These are phyloP conservation scores for Pythium scleroteichum DNA, from an alignment of 352 stramenopile species.

Conservation along the genomic window DNA sequence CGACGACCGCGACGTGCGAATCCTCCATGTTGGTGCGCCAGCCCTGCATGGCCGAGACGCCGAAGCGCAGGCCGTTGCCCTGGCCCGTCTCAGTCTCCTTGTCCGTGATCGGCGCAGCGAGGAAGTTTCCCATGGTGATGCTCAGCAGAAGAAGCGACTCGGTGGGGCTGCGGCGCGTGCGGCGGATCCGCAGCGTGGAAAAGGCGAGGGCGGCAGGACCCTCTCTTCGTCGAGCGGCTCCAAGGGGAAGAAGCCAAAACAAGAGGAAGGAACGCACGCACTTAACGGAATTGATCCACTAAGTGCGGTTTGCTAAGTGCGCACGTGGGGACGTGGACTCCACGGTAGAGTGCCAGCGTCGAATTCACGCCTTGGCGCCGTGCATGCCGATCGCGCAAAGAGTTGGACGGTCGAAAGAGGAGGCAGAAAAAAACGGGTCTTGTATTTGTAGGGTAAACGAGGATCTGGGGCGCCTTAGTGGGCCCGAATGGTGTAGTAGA, in stretches of 20 bases:
- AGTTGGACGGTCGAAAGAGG: too few relatives aligned
- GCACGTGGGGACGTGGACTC: too few relatives aligned
- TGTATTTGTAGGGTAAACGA: constrained; percentile 8
- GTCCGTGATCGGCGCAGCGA: constrained; percentile 71
- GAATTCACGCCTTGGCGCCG: too few relatives aligned
- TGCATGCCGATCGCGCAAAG: too few relatives aligned
- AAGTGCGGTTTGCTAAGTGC: constrained; percentile 7
- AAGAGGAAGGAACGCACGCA: constrained; percentile 1
- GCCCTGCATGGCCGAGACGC: constrained; percentile 77
- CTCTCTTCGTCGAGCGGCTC: constrained; percentile 4
- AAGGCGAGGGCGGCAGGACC: too few relatives aligned
- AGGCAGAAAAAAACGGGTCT: background rate
- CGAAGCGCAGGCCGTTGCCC: constrained; percentile 63
- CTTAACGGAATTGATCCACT: constrained; percentile 13
- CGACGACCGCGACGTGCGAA: constrained; percentile 63
- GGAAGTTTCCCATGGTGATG: constrained; percentile 76
- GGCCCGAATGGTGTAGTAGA: constrained; percentile 81
- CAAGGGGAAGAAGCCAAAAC: constrained; percentile 5
- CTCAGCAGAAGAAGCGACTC: constrained; percentile 15
- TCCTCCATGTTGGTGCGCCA: constrained; percentile 87
- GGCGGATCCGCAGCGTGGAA: constrained; percentile 9
- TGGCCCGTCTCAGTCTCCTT: constrained; percentile 63
- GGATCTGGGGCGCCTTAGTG: constrained; percentile 35
- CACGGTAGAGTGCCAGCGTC: too few relatives aligned
- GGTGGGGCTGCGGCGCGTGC: constrained; percentile 12